Evolutionary conservation across 192 early-diverging fungal species (phyloP).

Genomic region (Coemansia sp.): DNA sequence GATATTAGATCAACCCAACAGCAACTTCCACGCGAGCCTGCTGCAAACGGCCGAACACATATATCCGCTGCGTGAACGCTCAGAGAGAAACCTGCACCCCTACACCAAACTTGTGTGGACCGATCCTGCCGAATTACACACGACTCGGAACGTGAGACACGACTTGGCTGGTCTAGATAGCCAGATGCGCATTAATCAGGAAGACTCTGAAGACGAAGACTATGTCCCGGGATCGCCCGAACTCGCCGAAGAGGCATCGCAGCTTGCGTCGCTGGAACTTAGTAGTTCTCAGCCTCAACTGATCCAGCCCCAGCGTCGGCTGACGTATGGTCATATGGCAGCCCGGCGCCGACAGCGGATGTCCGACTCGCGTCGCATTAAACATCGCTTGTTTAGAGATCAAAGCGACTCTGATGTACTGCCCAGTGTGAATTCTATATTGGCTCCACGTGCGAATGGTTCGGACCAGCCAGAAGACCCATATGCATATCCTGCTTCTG

Average conservation of each 20-base stretch:
- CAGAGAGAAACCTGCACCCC: conserved; percentile 46
- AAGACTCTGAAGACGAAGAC: conserved; percentile 45
- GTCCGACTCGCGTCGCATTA: not conserved
- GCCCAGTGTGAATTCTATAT: conserved; percentile 13
- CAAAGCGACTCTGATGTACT: conserved; percentile 1
- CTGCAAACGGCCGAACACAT: conserved; percentile 11
- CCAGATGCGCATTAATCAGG: conserved; percentile 6
- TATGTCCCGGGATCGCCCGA: conserved; percentile 40
- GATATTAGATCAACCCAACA: not conserved
- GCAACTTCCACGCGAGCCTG: conserved; percentile 5
- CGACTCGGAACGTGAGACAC: conserved; percentile 6
- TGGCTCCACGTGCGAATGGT: conserved; percentile 1
- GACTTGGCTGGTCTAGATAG: conserved; percentile 15
- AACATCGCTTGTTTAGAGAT: not conserved
- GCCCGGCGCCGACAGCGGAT: conserved; percentile 13
- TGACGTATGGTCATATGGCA: conserved; percentile 34
- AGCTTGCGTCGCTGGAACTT: conserved; percentile 1
- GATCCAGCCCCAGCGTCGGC: conserved; percentile 8
- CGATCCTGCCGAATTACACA: conserved; percentile 20
- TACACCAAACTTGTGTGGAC: conserved; percentile 54
- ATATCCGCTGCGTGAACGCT: conserved; percentile 42
- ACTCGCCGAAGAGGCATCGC: conserved; percentile 13
- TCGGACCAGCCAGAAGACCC: not conserved
- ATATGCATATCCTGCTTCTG: conserved; percentile 4
- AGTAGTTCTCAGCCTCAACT: not conserved